Evolutionary conservation across 768 basidiomycete genomes (phyloP), one percentile per base, ranked within the genome.

Genomic region (Kwoniella europaea): DNA sequence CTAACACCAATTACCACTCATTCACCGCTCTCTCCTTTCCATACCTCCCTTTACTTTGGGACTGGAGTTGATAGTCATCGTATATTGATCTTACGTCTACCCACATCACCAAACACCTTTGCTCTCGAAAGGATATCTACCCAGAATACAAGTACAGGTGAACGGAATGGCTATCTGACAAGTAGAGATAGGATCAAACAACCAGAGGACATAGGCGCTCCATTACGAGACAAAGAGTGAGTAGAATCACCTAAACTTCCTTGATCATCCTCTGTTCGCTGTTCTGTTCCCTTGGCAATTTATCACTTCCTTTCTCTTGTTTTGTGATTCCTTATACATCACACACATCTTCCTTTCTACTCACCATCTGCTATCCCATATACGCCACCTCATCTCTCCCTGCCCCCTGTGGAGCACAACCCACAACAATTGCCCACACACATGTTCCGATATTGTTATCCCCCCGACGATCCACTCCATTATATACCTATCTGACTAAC

Each of bases 111-210:
- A 58, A 58, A 58, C 24, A 29, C 27, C 22, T 35, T 58, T 35
- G 29, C 2, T 7, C 35, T 16, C 7, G 27, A 41, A 58, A 58
- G 35, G 57, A 58, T 50, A 50, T 50, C 46, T 16, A 50, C 54
- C 15, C 35, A 35, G 35, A 9, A 6, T 35, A 35, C 35, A 35
- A 35, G 35, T 35, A 35, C 35, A 55, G 24, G 22, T 27, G 15
- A 58, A 7, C 57, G 57, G 59, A 43, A 61, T 61, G 59, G 42
- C n/a, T 16, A n/a, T 43, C 42, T 61, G n/a, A 43, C 15, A 44
- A 58, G 57, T 27, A 58, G 27, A 58, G 27, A 29, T 22, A 16
- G 15, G 59, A 42, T 4, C 4, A n/a, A 10, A 1, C 10, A 15
- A 59, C 2, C 4, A 27, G 27, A 29, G 35, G 59, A 44, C 18